Evolutionary conservation across 257 asterid genomes (phyloP), one percentile per base, ranked within the genome.

Genomic region (Knoxia roxburghii): DNA sequence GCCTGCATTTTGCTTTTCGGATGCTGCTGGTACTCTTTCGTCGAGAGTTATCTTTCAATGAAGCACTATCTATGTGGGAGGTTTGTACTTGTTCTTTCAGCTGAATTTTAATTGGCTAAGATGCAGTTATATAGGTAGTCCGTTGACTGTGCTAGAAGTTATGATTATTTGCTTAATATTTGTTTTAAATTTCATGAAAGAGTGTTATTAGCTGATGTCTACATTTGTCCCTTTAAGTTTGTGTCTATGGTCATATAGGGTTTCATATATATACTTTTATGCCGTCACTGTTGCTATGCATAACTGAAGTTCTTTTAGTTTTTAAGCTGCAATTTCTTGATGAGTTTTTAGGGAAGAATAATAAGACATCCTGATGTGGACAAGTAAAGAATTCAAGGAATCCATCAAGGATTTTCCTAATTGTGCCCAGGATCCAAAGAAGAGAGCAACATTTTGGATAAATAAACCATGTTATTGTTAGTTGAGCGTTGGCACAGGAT

Each of bases 41-140:
- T n/a, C 84, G 98, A 65, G 98, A 93, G 73, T 72, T 93, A 72
- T 83, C 98, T 72, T 93, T 93, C 83, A 83, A 72, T 54, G 98
- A 93, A 72, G 96, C 93, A 78, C 96, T 93, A 69, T 79, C 85
- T 73, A 87, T 93, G 97, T 93, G 98, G 98, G 98, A 93, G 98
- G 98, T 93, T 76, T 79, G 98, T 85, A 76, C 79, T 78, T 60
- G 26, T 45, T 13, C 55, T 50, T 64, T 70, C 41, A 63, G 35
- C 27, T 30, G 55, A 61, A 61, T 73, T 50, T 59, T 29, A 7
- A 50, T 66, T 41, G 37, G 71, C 65, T 51, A 17, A 40, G 63
- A 63, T 49, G 64, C 61, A 30, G 5, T 14, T 69, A n/a, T 39
- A 1, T 40, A 11, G 26, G 23, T 21, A 7, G 23, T 20, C 1